Evolutionary conservation across 441 rosid species (phyloP), one percentile per base, ranked within the genome.

Genomic region (Pelargonium exstipulatum): DNA sequence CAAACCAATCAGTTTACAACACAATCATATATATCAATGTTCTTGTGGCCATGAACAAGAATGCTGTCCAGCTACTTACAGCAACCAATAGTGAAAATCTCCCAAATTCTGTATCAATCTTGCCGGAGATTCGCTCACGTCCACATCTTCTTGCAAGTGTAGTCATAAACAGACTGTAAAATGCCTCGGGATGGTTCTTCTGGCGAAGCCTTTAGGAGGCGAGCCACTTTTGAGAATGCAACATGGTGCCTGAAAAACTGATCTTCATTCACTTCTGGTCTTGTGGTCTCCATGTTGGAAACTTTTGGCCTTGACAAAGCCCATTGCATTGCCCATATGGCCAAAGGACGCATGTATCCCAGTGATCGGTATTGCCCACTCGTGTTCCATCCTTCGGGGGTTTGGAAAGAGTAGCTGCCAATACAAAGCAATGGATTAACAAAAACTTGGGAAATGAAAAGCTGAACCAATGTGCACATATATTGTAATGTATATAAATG

Each of bases 241-340:
- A 78, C 79, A 66, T 88, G 87, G 46, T 82, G 83, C 62, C 64
- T 62, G 18, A 67, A 70, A 37, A 82, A 43, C 29, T 74, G 71
- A 53, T 68, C 84, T 60, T 79, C 86, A 4, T 66, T 66, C 13
- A 69, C 67, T 68, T 81, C 80, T 2, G 55, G 53, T 24, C 64
- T 70, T 14, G 4, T 26, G 32, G 17, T 65, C 69, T 76, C 76
- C 61, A 53, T 55, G 43, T 68, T 75, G 53, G 45, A 24, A 17
- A 77, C 76, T 62, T 77, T 81, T 0, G 85, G 80, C 45, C 82
- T 77, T 1, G 89, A 73, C n/a, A 93, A 66, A 24, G 96, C 94
- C 98, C 92, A 93, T 72, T 90, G 98, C 95, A 89, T 90, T 46
- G 91, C 89, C 98, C 98, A 90, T 73, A 93, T 90, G 7, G 90